A percentile compares a stretch with the other conserved stretches of the same genome.
phyloP scores from a whole-genome alignment of 1,139 yeast genomes.

The Zygotorulaspora mrakii region DNA sequence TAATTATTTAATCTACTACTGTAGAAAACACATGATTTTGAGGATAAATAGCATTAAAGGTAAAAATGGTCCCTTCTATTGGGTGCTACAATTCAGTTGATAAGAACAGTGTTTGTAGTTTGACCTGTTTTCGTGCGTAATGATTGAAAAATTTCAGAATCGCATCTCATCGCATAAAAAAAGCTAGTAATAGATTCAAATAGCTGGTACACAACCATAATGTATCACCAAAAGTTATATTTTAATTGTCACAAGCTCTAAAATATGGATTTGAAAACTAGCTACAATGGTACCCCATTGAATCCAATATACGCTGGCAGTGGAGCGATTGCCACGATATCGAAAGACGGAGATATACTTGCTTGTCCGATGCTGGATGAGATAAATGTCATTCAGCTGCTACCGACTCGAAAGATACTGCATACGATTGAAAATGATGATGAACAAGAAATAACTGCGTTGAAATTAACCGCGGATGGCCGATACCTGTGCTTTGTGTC shows the following conservation, averaged over 20 bases:
- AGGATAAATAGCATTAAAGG: too few species aligned
- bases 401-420: constrained; percentile 47
- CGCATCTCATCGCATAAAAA: constrained; percentile 17
- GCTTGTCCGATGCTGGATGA: constrained; percentile 83
- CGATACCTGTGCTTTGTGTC: constrained; percentile 65
- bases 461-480: constrained; percentile 77
- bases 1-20: neutral
- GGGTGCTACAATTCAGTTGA: too few species aligned
- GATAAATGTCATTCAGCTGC: constrained; percentile 62
- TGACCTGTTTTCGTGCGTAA: constrained; percentile 4
- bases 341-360: constrained; percentile 59
- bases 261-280: constrained; percentile 38
- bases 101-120: too few species aligned
- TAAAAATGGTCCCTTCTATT: too few species aligned
- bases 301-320: constrained; percentile 79
- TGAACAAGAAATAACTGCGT: constrained; percentile 65
- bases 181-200: too few species aligned
- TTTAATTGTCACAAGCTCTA: neutral
- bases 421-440: constrained; percentile 80
- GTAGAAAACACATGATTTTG: neutral
- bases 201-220: too few species aligned
- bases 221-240: too few species aligned
- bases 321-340: constrained; percentile 68
- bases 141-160: constrained; percentile 20
- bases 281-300: constrained; percentile 46